A percentile compares a stretch with the other conserved stretches of the same genome.
Conservation (phyloP, 306 rosid species). For the Lathyrus tuberosus region DNA sequence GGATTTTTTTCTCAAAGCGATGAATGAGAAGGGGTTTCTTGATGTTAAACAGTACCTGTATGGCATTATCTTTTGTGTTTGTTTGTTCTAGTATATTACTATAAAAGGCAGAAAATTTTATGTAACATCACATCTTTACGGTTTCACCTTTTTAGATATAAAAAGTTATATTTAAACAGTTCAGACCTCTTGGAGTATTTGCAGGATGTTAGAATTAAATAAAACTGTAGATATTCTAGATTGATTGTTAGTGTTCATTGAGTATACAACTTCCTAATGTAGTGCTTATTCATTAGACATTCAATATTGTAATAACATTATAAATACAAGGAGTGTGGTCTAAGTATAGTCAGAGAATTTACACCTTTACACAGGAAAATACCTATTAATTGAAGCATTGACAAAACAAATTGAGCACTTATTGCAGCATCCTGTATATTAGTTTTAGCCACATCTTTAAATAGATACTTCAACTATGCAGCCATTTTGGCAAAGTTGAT, state of each 20-base stretch:
- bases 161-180: constrained; percentile 20
- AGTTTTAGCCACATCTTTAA: constrained; percentile 18
- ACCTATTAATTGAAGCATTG: neutral
- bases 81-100: constrained; percentile 5
- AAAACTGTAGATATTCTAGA: too few species aligned
- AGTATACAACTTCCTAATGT: too few species aligned
- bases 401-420: constrained; percentile 30
- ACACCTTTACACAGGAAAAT: neutral
- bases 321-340: too few species aligned
- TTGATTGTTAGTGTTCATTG: too few species aligned
- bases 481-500: constrained; percentile 1
- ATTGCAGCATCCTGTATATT: constrained; percentile 22
- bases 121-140: neutral
- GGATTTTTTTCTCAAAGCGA: constrained; percentile 14
- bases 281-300: too few species aligned
- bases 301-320: too few species aligned
- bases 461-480: constrained; percentile 22
- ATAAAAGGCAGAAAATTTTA: constrained; percentile 6
- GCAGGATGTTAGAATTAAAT: neutral
- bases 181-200: constrained; percentile 11
- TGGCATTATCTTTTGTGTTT: constrained; percentile 15
- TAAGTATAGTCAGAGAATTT: too few species aligned
- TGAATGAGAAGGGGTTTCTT: constrained; percentile 17
- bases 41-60: constrained; percentile 15
- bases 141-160: neutral